Conservation (phyloP, 2,329 filamentous ascomycete species). For the Microcyclospora tardicrescens region DNA sequence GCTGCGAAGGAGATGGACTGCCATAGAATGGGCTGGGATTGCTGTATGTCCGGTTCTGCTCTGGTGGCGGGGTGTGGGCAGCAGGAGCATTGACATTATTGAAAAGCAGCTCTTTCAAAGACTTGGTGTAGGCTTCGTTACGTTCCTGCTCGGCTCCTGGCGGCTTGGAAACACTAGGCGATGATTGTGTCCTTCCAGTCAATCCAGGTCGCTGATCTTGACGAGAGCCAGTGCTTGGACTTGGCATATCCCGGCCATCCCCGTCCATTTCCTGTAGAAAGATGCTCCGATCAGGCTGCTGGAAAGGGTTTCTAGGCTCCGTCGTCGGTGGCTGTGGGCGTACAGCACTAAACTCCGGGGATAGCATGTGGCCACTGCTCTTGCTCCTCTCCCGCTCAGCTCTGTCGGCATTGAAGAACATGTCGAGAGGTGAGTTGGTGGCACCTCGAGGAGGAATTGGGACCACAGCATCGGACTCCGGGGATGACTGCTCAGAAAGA, state of each 20-base stretch:
- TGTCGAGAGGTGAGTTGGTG: slow-evolving; percentile 67
- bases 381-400: slow-evolving; percentile 56
- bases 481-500: slow-evolving; percentile 40
- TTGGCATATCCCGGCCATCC: slow-evolving; percentile 20
- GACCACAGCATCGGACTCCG: slow-evolving; percentile 30
- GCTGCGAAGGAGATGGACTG: slow-evolving; percentile 29
- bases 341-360: slow-evolving; percentile 33
- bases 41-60: slow-evolving; percentile 9
- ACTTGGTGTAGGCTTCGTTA: slow-evolving; percentile 36
- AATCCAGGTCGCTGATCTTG: slow-evolving; percentile 12
- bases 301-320: slow-evolving; percentile 14
- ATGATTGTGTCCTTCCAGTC: slow-evolving; percentile 21
- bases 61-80: slow-evolving; percentile 10
- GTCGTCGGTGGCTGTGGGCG: slow-evolving; percentile 19
- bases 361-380: slow-evolving; percentile 41
- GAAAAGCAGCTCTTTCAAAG: slow-evolving; percentile 34
- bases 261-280: slow-evolving; percentile 59
- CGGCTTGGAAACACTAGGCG: slow-evolving; percentile 7
- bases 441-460: slow-evolving; percentile 30
- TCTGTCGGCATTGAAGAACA: slow-evolving; percentile 79
- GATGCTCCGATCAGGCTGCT: slow-evolving; percentile 37
- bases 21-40: slow-evolving; percentile 8
- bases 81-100: slow-evolving; percentile 10
- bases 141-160: slow-evolving; percentile 23
- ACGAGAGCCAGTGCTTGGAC: slow-evolving; percentile 11